Percentiles rank a stretch among this genome's conserved stretches.
Conservation (phyloP, 768 basidiomycete species). For the Terana coerulea region DNA sequence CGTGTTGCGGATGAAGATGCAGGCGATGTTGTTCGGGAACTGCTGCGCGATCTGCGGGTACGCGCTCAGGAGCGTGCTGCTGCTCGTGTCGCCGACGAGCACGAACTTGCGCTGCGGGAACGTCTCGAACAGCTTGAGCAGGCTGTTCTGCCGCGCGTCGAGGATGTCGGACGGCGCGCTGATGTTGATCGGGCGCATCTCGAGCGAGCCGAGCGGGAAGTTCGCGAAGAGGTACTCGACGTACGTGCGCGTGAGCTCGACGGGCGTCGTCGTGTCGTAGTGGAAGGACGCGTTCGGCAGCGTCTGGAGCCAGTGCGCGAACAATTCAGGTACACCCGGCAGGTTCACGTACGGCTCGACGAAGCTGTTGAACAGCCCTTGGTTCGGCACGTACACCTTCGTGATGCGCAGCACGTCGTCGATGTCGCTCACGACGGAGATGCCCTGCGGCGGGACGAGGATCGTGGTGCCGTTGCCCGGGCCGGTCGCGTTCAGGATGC, state of each 20-base stretch:
- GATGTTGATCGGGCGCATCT: slow-evolving; percentile 31
- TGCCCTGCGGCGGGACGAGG: slow-evolving; percentile 26
- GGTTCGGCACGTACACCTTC: slow-evolving; percentile 29
- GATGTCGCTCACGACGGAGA: slow-evolving; percentile 31
- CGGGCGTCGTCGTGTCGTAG: slow-evolving; percentile 33
- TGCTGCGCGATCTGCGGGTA: slow-evolving; percentile 22
- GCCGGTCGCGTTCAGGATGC: slow-evolving; percentile 18
- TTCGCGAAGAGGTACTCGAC: slow-evolving; percentile 28
- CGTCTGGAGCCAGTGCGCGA: slow-evolving; percentile 23
- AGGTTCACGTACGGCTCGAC: slow-evolving; percentile 27
- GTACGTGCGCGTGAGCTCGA: slow-evolving; percentile 30
- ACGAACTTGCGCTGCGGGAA: slow-evolving; percentile 31
- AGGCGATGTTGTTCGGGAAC: slow-evolving; percentile 24
- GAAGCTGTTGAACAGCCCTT: slow-evolving; percentile 31
- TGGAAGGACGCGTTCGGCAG: slow-evolving; percentile 29
- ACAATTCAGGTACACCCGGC: slow-evolving; percentile 27
- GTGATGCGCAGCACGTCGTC: slow-evolving; percentile 34
- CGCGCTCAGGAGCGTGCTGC: slow-evolving; percentile 21
- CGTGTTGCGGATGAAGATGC: slow-evolving; percentile 32
- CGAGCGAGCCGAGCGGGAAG: slow-evolving; percentile 30
- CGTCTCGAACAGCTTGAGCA: slow-evolving; percentile 28
- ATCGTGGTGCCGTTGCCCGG: slow-evolving; percentile 28
- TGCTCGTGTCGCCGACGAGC: slow-evolving; percentile 22
- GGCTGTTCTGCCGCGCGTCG: slow-evolving; percentile 25
- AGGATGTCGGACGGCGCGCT: slow-evolving; percentile 27